Evolutionary conservation across 2,329 filamentous ascomycete genomes (phyloP).

Genomic region (Lecanicillium sp.): DNA sequence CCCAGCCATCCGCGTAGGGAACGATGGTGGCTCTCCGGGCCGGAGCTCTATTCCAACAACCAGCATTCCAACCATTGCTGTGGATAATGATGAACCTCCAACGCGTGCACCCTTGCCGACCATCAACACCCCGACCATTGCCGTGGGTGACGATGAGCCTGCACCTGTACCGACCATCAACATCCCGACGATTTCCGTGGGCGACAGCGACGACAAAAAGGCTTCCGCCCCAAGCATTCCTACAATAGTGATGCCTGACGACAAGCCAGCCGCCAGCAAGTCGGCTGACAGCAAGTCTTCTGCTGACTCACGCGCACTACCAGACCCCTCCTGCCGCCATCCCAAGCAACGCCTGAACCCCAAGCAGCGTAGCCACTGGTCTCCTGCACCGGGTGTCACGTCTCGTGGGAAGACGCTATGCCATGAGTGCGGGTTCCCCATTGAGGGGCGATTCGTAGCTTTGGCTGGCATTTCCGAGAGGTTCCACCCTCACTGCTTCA

Average conservation of each 20-base stretch:
- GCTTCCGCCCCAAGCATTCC: conserved; percentile 31
- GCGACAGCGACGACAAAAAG: conserved; percentile 24
- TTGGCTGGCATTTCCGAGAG: conserved; percentile 66
- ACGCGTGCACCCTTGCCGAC: conserved; percentile 34
- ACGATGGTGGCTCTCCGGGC: conserved; percentile 19
- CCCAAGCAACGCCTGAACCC: conserved; percentile 31
- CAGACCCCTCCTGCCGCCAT: conserved; percentile 36
- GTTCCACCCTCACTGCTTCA: conserved; percentile 92
- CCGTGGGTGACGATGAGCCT: conserved; percentile 30
- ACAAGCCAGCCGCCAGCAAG: conserved; percentile 21
- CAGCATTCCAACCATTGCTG: conserved; percentile 47
- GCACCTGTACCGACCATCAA: conserved; percentile 42
- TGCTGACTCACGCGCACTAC: conserved; percentile 37
- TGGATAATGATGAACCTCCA: conserved; percentile 24
- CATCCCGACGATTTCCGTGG: conserved; percentile 37
- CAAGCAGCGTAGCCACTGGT: conserved; percentile 51
- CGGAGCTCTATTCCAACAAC: conserved; percentile 27
- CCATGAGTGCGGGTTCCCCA: conserved; percentile 75
- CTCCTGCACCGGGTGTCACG: conserved; percentile 42
- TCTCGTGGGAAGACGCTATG: conserved; percentile 64
- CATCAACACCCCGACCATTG: conserved; percentile 40
- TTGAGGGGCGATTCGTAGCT: conserved; percentile 84
- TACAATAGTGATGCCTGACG: conserved; percentile 42
- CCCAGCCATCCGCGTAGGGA: conserved; percentile 33
- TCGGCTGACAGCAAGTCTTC: conserved; percentile 34